Percentiles rank a stretch among this genome's conserved stretches.
phyloP scores from a whole-genome alignment of 345 rosid species.

The Turritis glabra region DNA sequence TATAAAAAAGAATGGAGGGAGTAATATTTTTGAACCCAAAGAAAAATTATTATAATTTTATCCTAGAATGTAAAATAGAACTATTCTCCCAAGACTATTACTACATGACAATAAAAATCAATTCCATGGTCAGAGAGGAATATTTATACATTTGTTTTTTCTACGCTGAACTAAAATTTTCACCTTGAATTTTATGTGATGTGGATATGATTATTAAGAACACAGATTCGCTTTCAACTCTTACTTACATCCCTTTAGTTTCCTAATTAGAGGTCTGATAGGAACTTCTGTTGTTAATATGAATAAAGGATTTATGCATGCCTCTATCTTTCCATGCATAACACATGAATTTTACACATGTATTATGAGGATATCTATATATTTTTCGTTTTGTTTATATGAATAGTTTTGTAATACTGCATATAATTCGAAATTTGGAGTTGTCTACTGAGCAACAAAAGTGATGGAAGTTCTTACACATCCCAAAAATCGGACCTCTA shows the following conservation, averaged over 20 bases:
- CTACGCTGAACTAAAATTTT: not conserved
- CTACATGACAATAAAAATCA: slow-evolving; percentile 3
- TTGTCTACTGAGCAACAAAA: too few relatives aligned
- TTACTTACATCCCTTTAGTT: not conserved
- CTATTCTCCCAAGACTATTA: slow-evolving; percentile 16
- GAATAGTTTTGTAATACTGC: not conserved
- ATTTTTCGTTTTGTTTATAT: not conserved
- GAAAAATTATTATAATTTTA: not conserved
- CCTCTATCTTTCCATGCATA: not conserved
- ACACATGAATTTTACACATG: not conserved
- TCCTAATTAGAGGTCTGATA: not conserved
- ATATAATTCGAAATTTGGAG: not conserved
- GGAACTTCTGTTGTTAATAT: not conserved
- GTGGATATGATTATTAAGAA: not conserved
- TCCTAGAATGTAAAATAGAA: not conserved
- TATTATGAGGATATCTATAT: not conserved
- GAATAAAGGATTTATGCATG: not conserved
- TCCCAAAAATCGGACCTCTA: too few relatives aligned
- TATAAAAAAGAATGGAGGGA: too few relatives aligned
- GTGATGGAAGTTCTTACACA: too few relatives aligned
- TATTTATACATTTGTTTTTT: not conserved
- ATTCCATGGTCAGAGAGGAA: slow-evolving; percentile 13
- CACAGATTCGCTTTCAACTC: slow-evolving; percentile 2
- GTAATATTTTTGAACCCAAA: not conserved
- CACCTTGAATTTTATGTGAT: not conserved